Percentiles rank a stretch among this genome's conserved stretches.
phyloP scores from a whole-genome alignment of 2,329 filamentous ascomycete genomes.

The Blastomyces parvus region DNA sequence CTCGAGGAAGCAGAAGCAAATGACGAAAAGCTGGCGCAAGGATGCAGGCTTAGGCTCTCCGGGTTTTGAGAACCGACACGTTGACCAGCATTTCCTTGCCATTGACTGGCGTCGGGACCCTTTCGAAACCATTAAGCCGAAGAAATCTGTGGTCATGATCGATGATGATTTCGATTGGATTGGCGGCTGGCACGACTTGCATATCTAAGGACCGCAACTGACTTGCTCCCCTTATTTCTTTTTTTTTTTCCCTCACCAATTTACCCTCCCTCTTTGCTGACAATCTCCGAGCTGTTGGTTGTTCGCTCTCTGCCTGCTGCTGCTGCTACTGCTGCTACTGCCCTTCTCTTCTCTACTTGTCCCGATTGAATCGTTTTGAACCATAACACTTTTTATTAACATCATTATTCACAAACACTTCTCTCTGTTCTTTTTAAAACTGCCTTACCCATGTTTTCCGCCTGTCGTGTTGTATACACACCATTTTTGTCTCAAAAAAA shows the following conservation, averaged over 20 bases:
- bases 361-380: constrained; percentile 8
- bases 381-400: constrained; percentile 1
- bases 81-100: constrained; percentile 33
- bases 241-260: constrained; percentile 12
- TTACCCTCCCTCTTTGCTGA: constrained; percentile 3
- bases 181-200: constrained; percentile 73
- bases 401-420: not conserved
- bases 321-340: too few species aligned
- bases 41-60: constrained; percentile 31
- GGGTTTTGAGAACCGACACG: constrained; percentile 17
- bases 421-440: constrained; percentile 5
- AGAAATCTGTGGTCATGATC: constrained; percentile 23
- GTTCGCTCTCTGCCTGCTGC: constrained; percentile 11
- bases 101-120: constrained; percentile 40
- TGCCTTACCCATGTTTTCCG: not conserved
- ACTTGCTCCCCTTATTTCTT: constrained; percentile 16
- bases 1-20: constrained; percentile 36
- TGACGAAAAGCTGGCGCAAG: constrained; percentile 35
- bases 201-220: constrained; percentile 43
- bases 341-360: not conserved
- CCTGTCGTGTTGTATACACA: constrained; percentile 5
- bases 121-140: constrained; percentile 23
- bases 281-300: constrained; percentile 4
- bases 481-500: not conserved
- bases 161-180: constrained; percentile 84